Conservation (phyloP, 2,329 filamentous ascomycete species). For the Alternaria gaisen region DNA sequence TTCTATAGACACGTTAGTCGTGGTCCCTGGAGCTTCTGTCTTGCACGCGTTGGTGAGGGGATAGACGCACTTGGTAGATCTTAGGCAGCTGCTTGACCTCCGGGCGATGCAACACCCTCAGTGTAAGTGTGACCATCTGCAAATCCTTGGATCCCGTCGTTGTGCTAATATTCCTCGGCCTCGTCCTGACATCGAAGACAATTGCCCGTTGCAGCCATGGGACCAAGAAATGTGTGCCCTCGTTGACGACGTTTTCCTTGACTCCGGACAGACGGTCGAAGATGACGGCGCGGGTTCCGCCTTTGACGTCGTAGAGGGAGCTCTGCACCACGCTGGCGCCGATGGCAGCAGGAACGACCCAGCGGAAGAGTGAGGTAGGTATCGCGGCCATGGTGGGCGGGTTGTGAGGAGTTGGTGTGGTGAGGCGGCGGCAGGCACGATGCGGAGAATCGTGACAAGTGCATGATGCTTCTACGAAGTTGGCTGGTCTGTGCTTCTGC, state of each 20-base stretch:
- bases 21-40: background rate
- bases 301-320: conserved; percentile 96
- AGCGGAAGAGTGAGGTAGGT: conserved; percentile 51
- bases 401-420: conserved; percentile 40
- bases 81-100: conserved; percentile 92
- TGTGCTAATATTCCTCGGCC: conserved; percentile 95
- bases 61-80: conserved; percentile 89
- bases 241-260: conserved; percentile 89
- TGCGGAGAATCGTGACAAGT: conserved; percentile 25
- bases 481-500: conserved; percentile 21
- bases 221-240: conserved; percentile 95
- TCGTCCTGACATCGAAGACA: conserved; percentile 96
- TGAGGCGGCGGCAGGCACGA: conserved; percentile 21
- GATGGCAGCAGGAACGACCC: conserved; percentile 76
- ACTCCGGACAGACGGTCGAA: conserved; percentile 94
- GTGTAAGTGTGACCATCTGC: conserved; percentile 99
- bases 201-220: conserved; percentile 96
- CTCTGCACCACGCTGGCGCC: conserved; percentile 74
- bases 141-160: conserved; percentile 98
- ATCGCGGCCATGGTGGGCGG: conserved; percentile 43
- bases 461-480: conserved; percentile 16
- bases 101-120: conserved; percentile 92
- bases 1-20: conserved; percentile 64
- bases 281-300: conserved; percentile 93
- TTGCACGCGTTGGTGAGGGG: too few species aligned